phyloP scores from a whole-genome alignment of 2,329 filamentous ascomycete genomes.

The Xylaria sp. region DNA sequence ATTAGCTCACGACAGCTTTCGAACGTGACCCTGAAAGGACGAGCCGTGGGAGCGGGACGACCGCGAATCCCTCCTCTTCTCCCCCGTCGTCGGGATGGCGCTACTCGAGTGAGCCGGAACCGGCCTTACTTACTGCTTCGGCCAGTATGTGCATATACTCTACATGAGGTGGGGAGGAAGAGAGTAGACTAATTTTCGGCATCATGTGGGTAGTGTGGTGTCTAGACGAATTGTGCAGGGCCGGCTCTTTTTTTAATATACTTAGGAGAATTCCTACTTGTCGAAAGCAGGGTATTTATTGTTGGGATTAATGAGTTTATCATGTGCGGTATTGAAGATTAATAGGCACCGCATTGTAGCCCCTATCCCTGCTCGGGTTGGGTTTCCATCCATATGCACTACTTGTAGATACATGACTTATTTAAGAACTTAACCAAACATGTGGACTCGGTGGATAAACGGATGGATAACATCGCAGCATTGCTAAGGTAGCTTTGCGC shows the following conservation, averaged over 20 bases:
- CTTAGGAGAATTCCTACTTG: neutral
- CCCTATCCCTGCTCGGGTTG: neutral
- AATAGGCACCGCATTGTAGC: neutral
- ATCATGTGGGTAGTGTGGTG: neutral
- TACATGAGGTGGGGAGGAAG: neutral
- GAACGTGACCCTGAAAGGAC: neutral
- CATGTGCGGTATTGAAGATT: neutral
- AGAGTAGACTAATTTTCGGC: neutral
- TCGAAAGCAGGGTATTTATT: neutral
- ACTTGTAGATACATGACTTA: neutral
- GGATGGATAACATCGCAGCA: neutral
- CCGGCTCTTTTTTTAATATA: neutral
- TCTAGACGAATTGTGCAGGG: neutral
- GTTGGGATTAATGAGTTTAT: neutral
- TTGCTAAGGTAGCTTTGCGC: neutral
- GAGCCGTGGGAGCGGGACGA: slow-evolving; percentile 3
- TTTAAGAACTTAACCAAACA: neutral
- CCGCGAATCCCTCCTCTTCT: neutral
- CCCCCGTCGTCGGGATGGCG: neutral
- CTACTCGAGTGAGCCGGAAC: neutral
- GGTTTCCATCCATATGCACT: neutral
- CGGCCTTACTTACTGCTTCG: neutral
- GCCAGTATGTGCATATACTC: neutral
- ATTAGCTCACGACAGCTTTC: neutral
- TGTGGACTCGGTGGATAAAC: neutral